Conservation (phyloP, 2,329 filamentous ascomycete genomes). For the Colletotrichum graminicola region DNA sequence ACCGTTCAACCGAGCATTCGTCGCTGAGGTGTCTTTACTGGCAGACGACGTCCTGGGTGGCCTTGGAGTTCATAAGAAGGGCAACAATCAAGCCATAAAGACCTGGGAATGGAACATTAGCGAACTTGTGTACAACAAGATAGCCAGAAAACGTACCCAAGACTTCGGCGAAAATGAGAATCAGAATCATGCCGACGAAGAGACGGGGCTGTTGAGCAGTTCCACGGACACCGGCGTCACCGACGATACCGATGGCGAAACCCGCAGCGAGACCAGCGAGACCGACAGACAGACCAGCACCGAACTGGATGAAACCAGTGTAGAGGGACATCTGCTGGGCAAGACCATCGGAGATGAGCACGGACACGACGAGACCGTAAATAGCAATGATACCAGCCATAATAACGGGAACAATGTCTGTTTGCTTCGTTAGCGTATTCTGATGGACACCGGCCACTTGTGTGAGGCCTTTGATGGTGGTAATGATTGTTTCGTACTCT, state of each 20-base stretch:
- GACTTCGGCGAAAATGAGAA: slow-evolving; percentile 99
- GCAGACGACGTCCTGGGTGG: slow-evolving; percentile 72
- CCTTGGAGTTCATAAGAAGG: slow-evolving; percentile 99
- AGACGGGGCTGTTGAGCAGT: slow-evolving; percentile 86
- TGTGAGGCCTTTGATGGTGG: background rate
- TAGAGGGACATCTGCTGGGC: slow-evolving; percentile 79
- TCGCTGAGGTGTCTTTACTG: slow-evolving; percentile 53
- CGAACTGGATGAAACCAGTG: slow-evolving; percentile 87
- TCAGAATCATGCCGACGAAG: slow-evolving; percentile 98
- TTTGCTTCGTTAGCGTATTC: slow-evolving; percentile 40
- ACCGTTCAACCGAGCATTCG: slow-evolving; percentile 46
- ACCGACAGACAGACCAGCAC: slow-evolving; percentile 85
- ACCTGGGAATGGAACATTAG: slow-evolving; percentile 67
- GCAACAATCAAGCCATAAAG: slow-evolving; percentile 99
- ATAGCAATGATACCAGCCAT: slow-evolving; percentile 99
- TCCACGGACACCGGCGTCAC: slow-evolving; percentile 89
- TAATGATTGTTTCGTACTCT: slow-evolving; percentile 76
- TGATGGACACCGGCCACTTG: background rate
- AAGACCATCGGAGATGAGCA: slow-evolving; percentile 85
- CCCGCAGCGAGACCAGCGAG: slow-evolving; percentile 86
- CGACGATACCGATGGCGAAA: slow-evolving; percentile 89
- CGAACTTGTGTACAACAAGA: background rate
- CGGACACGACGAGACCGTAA: slow-evolving; percentile 90
- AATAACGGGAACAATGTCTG: slow-evolving; percentile 99
- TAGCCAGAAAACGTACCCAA: slow-evolving; percentile 74